Evolutionary conservation across 148 eudicot genomes (phyloP).

Genomic region (Rhododendron ovatum): DNA sequence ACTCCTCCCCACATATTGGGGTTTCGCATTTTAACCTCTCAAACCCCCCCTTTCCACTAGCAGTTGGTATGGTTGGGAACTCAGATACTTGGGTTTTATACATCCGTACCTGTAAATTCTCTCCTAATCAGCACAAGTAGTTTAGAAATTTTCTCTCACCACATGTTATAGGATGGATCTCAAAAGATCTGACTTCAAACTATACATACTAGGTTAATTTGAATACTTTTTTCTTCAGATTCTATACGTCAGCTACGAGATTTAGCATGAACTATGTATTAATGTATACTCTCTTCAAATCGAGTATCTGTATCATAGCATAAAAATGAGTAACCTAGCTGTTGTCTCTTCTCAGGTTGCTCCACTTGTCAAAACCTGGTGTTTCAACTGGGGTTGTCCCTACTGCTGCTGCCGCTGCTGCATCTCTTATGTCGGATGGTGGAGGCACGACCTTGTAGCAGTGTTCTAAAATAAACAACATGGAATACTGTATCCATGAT

Average conservation of each 20-base stretch:
- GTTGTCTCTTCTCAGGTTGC: conserved; percentile 43
- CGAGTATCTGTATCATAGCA: background rate
- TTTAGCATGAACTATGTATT: background rate
- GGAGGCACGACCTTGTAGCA: conserved; percentile 63
- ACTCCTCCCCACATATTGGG: background rate
- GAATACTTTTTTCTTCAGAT: background rate
- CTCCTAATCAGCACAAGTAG: background rate
- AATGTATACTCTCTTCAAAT: background rate
- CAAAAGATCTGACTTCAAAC: background rate
- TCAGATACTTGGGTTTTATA: background rate
- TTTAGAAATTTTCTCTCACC: background rate
- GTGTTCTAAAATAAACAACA: background rate
- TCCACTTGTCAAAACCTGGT: conserved; percentile 92
- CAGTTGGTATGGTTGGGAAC: background rate
- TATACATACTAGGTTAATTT: background rate
- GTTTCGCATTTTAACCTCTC: background rate
- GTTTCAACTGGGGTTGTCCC: conserved; percentile 82
- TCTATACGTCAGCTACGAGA: background rate
- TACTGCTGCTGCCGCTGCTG: conserved; percentile 92
- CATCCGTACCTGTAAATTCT: background rate
- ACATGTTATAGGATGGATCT: background rate
- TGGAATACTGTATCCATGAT: background rate
- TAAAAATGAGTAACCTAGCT: background rate
- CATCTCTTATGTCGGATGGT: conserved; percentile 89
- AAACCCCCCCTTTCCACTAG: background rate